Percentiles rank a stretch among this genome's conserved stretches.
phyloP scores from a whole-genome alignment of 768 basidiomycete species.

The Lactarius psammicola region DNA sequence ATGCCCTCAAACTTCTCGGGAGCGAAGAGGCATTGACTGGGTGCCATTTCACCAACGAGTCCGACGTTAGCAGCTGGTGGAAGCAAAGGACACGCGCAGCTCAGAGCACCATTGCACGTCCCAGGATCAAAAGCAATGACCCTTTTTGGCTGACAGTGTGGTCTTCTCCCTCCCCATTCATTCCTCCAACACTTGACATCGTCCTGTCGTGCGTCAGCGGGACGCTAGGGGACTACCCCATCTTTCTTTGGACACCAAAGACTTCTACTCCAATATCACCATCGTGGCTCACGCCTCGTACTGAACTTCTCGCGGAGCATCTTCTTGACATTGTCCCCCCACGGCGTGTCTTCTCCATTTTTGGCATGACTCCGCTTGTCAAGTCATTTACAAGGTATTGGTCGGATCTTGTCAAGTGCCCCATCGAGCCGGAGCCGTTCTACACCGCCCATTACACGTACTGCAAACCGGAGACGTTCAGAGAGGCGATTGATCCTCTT shows the following conservation, averaged over 20 bases:
- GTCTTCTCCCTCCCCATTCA: constrained; percentile 37
- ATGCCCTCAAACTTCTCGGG: constrained; percentile 45
- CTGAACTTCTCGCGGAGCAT: constrained; percentile 40
- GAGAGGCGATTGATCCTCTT: constrained; percentile 30
- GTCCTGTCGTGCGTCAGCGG: constrained; percentile 49
- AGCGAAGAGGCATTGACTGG: constrained; percentile 41
- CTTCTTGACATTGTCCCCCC: constrained; percentile 41
- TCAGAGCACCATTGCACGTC: constrained; percentile 25
- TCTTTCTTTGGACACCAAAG: constrained; percentile 50
- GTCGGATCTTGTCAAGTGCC: constrained; percentile 43
- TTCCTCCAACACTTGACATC: constrained; percentile 39
- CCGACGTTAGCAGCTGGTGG: constrained; percentile 36
- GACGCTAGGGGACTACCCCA: constrained; percentile 47
- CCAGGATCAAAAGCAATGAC: constrained; percentile 14
- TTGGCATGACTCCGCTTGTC: constrained; percentile 44
- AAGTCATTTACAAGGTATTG: constrained; percentile 46
- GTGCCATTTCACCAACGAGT: constrained; percentile 38
- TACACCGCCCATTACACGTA: constrained; percentile 50
- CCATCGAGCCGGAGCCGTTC: constrained; percentile 44
- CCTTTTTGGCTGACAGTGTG: constrained; percentile 53
- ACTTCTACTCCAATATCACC: constrained; percentile 32
- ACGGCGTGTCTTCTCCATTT: constrained; percentile 52
- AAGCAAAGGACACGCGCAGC: constrained; percentile 31
- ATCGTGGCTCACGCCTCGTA: constrained; percentile 38
- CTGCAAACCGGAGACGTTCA: constrained; percentile 43